phyloP scores from a whole-genome alignment of 2,329 filamentous ascomycete genomes.

The Trichoderma breve region DNA sequence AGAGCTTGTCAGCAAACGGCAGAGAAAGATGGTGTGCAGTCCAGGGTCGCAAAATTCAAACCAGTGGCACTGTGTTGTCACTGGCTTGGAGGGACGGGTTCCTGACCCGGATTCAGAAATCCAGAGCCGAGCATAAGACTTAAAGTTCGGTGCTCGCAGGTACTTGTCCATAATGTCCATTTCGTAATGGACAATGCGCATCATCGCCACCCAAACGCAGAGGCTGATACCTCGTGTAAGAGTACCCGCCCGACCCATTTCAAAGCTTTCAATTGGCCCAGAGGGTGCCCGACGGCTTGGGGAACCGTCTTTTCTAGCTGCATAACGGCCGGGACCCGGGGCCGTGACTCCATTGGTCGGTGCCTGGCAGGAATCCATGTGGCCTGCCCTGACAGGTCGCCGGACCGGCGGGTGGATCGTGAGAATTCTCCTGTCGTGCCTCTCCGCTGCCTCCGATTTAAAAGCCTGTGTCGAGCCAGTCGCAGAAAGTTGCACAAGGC shows the following conservation, averaged over 20 bases:
- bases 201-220: background rate
- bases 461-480: background rate
- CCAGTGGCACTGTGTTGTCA: slow-evolving; percentile 8
- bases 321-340: slow-evolving; percentile 20
- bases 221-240: background rate
- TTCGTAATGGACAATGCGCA: background rate
- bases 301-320: slow-evolving; percentile 27
- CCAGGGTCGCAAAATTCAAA: background rate
- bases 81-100: slow-evolving; percentile 12
- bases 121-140: background rate
- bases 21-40: slow-evolving; percentile 4
- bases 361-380: slow-evolving; percentile 44
- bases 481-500: background rate
- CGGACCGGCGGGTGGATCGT: slow-evolving; percentile 14
- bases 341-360: slow-evolving; percentile 35
- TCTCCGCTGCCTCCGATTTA: background rate
- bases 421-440: slow-evolving; percentile 9
- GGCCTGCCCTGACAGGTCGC: slow-evolving; percentile 38
- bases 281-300: slow-evolving; percentile 2
- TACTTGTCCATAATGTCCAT: background rate
- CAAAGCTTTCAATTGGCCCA: slow-evolving; percentile 2
- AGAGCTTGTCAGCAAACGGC: background rate
- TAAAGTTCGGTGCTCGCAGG: background rate
- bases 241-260: background rate
- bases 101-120: slow-evolving; percentile 6